Base-by-base conservation (phyloP, 208 protist genomes). In the Jaenimonas drosophilae region DNA sequence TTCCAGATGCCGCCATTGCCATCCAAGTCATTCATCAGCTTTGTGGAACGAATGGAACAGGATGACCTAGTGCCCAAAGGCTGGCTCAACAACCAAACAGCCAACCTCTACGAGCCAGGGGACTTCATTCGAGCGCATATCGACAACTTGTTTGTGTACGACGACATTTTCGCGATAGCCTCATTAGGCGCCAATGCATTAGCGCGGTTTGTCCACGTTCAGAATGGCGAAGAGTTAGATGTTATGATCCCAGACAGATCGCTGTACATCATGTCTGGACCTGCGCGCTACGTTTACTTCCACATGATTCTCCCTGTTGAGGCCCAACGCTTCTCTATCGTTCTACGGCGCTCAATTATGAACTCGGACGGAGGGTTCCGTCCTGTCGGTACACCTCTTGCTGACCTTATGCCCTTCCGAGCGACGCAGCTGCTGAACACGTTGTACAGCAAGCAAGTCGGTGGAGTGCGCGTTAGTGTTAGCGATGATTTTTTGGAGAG, bases 101-200 rank as follows among this genome's bases (percentile, higher is more conserved):
- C 77, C 17, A 93, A 93, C 49, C 66, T 93, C n/a, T 93, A 89
- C 49, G 84, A 93, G 50, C 59, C 73, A 3, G 80, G 77, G 4
- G 79, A 93, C 47, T 93, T 93, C 49, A 89, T 93, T 49, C 69
- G 84, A 20, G 84, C 84, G 23, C 84, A 93, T 63, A 71, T 93
- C 34, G 84, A 93, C 66, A 93, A 93, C 53, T 65, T 93, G 16
- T 93, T 93, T 42, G 73, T 89, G 3, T 93, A 93, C 58, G 79
- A 93, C 52, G 84, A 93, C 45, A 93, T 89, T 41, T 90, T 93
- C 48, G 84, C 76, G 4, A 69, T 90, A 33, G 61, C 78, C 44
- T 89, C 77, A 6, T 55, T 93, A 12, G 84, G 84, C 41, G 66
- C 63, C 48, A 89, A 89, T 41, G 76, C 77, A 19, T 52, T 89